Base-by-base conservation (phyloP, 2,329 filamentous ascomycete genomes). In the Neonectria neomacrospora region DNA sequence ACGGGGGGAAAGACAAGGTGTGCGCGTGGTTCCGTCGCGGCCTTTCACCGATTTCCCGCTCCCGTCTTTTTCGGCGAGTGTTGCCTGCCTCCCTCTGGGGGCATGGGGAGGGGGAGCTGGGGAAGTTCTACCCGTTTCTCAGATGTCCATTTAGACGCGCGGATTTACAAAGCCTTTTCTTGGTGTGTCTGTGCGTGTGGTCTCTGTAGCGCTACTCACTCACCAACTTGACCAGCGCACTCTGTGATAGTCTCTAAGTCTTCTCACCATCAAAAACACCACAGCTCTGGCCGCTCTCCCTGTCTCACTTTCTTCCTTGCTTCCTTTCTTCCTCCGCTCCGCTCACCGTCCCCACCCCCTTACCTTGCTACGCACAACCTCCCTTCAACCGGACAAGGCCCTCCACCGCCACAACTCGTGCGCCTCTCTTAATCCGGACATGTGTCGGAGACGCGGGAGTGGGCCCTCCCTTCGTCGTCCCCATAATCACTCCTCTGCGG, bases 401-500 rank as follows among this genome's bases (percentile, higher is more conserved):
- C 53, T 61, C 47, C 54, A 50, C 54, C 44, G 45, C 22, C 30
- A 54, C 28, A 47, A 47, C 44, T 53, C 34, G 16, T 34, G 32
- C 39, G 7, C 52, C 34, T 55, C 45, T 50, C 16, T 26, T 10
- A 26, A 32, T 18, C 30, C 39, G 34, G 53, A 37, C 45, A 53
- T 50, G n/a, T 53, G 48, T 58, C 48, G 47, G 59, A 16, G 37
- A 61, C 23, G 39, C 41, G 45, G 37, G 32, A 44, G 59, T 51
- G 58, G 54, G 45, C 23, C 50, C 32, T 41, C 45, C 34, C 28
- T 44, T 39, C 44, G 44, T 39, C 44, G 44, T 60, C 57, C 57
- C 57, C 57, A 48, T 48, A 53, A 30, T 59, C 54, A n/a, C 14
- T 41, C 37, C 22, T 52, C 48, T 70, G 68, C 66, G 68, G 68